Evolutionary conservation across 1,139 yeast species (phyloP).

Genomic region (Pichia sorboxylosa): DNA sequence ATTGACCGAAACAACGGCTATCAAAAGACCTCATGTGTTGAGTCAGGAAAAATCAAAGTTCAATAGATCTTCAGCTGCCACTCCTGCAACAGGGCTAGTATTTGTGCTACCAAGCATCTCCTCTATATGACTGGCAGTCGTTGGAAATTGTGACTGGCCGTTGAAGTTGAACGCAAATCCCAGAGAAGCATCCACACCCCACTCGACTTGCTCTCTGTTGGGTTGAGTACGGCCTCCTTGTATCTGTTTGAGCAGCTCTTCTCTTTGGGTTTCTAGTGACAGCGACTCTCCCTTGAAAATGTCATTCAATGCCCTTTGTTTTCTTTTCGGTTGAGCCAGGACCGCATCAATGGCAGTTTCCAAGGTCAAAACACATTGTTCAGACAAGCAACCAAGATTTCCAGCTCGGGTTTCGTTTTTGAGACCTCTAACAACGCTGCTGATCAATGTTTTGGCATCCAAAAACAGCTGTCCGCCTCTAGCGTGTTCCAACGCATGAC

Average conservation of each 20-base stretch:
- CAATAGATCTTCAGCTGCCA: too few relatives aligned
- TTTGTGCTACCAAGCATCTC: too few relatives aligned
- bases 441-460: constrained; percentile 48
- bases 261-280: neutral
- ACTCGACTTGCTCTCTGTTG: too few relatives aligned
- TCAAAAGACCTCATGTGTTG: too few relatives aligned
- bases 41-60: too few relatives aligned
- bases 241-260: neutral
- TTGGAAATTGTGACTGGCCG: too few relatives aligned
- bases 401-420: constrained; percentile 39
- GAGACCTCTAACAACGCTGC: constrained; percentile 37
- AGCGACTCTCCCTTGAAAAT: neutral
- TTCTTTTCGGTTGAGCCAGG: constrained; percentile 25
- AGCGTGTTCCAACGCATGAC: constrained; percentile 71
- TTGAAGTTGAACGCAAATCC: constrained; percentile 46
- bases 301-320: neutral
- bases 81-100: too few relatives aligned
- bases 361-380: constrained; percentile 40
- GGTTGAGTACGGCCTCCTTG: too few relatives aligned
- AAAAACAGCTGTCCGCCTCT: constrained; percentile 73
- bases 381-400: constrained; percentile 50
- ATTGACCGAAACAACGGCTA: too few relatives aligned
- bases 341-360: constrained; percentile 49
- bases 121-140: too few relatives aligned
- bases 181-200: constrained; percentile 60